A percentile compares a stretch with the other conserved stretches of the same genome.
Conservation (phyloP, 306 rosid species). For the Dryas drummondii region DNA sequence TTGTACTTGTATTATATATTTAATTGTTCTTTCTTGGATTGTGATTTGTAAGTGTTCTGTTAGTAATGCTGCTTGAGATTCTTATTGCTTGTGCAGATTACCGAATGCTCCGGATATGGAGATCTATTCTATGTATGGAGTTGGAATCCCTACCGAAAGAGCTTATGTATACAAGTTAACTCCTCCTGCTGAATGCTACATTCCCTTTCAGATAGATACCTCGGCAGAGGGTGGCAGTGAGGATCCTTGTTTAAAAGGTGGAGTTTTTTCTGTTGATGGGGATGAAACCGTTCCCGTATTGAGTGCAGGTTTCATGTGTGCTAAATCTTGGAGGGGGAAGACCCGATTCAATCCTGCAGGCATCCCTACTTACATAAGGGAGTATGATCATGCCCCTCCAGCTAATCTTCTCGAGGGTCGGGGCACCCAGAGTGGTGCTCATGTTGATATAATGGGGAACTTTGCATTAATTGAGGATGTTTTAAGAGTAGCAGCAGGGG, state of each 20-base stretch:
- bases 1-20: neutral
- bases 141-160: slow-evolving; percentile 83
- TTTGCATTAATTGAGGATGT: slow-evolving; percentile 80
- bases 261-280: slow-evolving; percentile 62
- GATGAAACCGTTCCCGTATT: slow-evolving; percentile 88
- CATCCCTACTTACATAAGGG: slow-evolving; percentile 59
- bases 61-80: slow-evolving; percentile 18
- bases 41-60: slow-evolving; percentile 7
- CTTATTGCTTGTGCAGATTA: slow-evolving; percentile 54
- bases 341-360: slow-evolving; percentile 84
- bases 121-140: slow-evolving; percentile 84
- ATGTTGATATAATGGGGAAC: slow-evolving; percentile 84
- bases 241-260: slow-evolving; percentile 62
- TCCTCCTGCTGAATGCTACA: slow-evolving; percentile 59
- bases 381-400: slow-evolving; percentile 83
- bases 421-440: slow-evolving; percentile 86
- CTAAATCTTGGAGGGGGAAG: slow-evolving; percentile 80
- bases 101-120: slow-evolving; percentile 85
- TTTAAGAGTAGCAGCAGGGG: slow-evolving; percentile 74
- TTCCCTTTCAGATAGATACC: slow-evolving; percentile 81
- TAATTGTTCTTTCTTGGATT: neutral
- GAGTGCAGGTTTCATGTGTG: slow-evolving; percentile 85
- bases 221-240: slow-evolving; percentile 61
- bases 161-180: slow-evolving; percentile 71
- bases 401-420: slow-evolving; percentile 85